Conservation (phyloP, 2,329 filamentous ascomycete species). For the Claviceps cyperi region DNA sequence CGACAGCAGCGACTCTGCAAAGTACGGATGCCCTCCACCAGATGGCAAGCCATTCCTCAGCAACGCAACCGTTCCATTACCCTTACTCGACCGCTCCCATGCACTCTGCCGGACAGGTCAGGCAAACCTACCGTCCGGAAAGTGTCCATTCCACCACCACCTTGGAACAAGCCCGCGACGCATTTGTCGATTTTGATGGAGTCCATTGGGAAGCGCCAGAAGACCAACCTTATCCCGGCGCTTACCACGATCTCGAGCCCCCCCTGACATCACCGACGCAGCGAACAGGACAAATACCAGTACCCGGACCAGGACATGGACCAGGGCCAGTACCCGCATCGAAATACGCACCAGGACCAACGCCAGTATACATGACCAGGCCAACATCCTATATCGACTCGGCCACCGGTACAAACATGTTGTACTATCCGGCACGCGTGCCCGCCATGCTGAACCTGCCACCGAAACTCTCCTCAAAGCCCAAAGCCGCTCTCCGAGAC, state of each 20-base stretch:
- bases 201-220: conserved; percentile 52
- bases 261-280: not conserved
- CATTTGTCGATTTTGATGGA: conserved; percentile 73
- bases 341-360: conserved; percentile 13
- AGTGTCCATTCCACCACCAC: conserved; percentile 45
- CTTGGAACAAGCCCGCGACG: conserved; percentile 48
- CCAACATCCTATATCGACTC: conserved; percentile 49
- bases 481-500: conserved; percentile 48
- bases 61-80: not conserved
- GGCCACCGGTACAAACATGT: conserved; percentile 62
- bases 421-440: conserved; percentile 90
- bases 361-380: conserved; percentile 16
- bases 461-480: conserved; percentile 66
- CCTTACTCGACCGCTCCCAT: not conserved
- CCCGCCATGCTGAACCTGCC: conserved; percentile 88
- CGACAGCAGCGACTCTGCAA: conserved; percentile 13
- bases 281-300: conserved; percentile 11
- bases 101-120: not conserved
- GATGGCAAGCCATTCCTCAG: conserved; percentile 16
- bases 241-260: conserved; percentile 10
- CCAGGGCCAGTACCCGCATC: conserved; percentile 33
- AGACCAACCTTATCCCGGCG: conserved; percentile 14
- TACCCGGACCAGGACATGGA: conserved; percentile 12
- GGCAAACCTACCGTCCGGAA: conserved; percentile 14
- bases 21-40: conserved; percentile 18